Evolutionary conservation across 371 early-diverging fungal species (phyloP), one percentile per base, ranked within the genome.

Genomic region (Rhizopus arrhizus): DNA sequence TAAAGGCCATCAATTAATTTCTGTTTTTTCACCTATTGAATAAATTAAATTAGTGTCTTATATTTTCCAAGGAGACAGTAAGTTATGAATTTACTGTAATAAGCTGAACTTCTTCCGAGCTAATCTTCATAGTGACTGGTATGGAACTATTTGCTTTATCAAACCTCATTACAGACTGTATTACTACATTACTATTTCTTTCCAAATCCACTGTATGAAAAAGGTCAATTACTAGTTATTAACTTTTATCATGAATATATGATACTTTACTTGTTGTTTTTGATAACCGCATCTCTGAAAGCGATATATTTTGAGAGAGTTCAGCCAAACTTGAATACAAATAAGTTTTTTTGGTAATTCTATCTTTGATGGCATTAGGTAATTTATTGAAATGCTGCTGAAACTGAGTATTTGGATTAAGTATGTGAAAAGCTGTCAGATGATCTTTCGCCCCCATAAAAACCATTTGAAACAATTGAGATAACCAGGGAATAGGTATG

Each of bases 91-190:
- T 56, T 75, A 82, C 84, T 55, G 85, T 85, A 10, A 84, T 86
- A 29, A 97, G 81, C 68, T 95, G 93, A 34, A 97, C 83, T n/a
- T 85, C 84, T 50, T 95, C 93, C 22, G 82, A 77, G 2, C 88
- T 84, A 64, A 97, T 82, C 70, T 91, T 91, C 56, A 97, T 78
- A 36, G 82, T 86, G 35, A 94, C 92, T 6, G 92, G 91, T 31
- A 90, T 69, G 12, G 85, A 81, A 11, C 86, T 70, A 51, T 80
- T 75, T 29, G 79, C 69, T 43, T 82, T 84, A 28, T 77, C 75
- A 12, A 88, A 73, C 43, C 83, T 87, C 16, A 82, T 80, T 8
- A 91, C 88, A 11, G 89, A 85, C 42, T 72, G 72, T 33, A 87
- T 83, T 6, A 76, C 77, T n/a, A 81, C 73, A 43, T 82, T 85